These are phyloP conservation scores for Reticulascus tulasneorum DNA, from an alignment of 2,329 filamentous ascomycete species.

Conservation along the genomic window DNA sequence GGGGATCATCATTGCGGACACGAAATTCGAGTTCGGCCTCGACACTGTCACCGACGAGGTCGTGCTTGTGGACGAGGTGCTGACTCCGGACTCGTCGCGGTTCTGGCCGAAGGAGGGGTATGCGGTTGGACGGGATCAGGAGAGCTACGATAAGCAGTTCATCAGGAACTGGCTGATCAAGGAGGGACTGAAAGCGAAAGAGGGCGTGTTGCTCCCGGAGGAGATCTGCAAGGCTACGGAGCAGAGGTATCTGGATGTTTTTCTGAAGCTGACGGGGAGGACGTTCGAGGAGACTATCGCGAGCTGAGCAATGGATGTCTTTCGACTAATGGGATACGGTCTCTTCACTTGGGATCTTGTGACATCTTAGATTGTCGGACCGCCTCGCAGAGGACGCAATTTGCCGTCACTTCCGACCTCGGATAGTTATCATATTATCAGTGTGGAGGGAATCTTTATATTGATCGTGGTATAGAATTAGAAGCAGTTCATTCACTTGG, in stretches of 20 bases:
- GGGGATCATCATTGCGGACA: conserved; percentile 70
- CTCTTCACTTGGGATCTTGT: too few relatives aligned
- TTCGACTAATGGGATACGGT: too few relatives aligned
- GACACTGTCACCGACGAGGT: conserved; percentile 63
- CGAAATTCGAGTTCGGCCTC: conserved; percentile 62
- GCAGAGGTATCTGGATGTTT: conserved; percentile 70
- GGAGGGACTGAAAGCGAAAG: conserved; percentile 70
- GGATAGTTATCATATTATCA: too few relatives aligned
- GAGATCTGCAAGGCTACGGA: conserved; percentile 67
- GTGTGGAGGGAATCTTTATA: too few relatives aligned
- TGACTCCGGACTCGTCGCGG: conserved; percentile 76
- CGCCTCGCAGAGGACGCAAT: too few relatives aligned
- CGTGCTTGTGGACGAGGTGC: conserved; percentile 76
- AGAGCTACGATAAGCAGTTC: conserved; percentile 86
- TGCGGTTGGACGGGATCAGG: conserved; percentile 67
- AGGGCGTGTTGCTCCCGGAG: conserved; percentile 67
- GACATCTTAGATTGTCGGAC: too few relatives aligned
- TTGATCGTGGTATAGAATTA: too few relatives aligned
- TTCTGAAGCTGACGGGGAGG: conserved; percentile 57
- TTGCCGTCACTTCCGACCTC: too few relatives aligned
- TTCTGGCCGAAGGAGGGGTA: conserved; percentile 81
- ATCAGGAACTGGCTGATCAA: conserved; percentile 76
- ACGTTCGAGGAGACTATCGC: conserved; percentile 28
- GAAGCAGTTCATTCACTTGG: too few relatives aligned
- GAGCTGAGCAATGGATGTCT: too few relatives aligned